Percentiles rank a stretch among this genome's conserved stretches.
These are phyloP conservation scores for Didymosphaeria variabile DNA, from an alignment of 2,329 filamentous ascomycete genomes.

Conservation along the genomic window DNA sequence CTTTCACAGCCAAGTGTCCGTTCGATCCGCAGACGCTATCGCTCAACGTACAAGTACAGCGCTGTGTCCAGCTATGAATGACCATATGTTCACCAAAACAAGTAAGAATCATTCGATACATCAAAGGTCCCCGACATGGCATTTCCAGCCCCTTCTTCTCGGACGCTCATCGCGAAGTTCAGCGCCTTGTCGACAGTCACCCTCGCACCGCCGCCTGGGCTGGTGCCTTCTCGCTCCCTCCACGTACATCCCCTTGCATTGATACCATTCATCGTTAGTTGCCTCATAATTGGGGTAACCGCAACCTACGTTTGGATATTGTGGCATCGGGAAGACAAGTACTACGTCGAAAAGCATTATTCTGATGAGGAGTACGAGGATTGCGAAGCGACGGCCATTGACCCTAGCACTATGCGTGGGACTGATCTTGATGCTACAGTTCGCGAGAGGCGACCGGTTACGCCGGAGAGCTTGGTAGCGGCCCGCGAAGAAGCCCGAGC, in stretches of 20 bases:
- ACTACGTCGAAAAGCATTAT: constrained; percentile 3
- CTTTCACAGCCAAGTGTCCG: neutral
- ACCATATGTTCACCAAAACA: neutral
- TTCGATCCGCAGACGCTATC: neutral
- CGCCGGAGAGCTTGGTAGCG: neutral
- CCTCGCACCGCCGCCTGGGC: neutral
- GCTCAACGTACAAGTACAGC: neutral
- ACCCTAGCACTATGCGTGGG: neutral
- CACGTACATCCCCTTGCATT: neutral
- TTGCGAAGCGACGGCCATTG: neutral
- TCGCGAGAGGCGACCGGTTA: neutral
- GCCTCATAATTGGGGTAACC: neutral
- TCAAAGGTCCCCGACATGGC: neutral
- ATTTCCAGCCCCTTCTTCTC: neutral
- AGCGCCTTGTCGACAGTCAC: constrained; percentile 11
- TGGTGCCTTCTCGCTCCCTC: neutral
- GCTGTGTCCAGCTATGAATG: neutral
- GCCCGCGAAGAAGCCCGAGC: neutral
- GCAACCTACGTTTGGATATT: constrained; percentile 4
- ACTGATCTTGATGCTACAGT: neutral
- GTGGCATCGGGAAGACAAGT: constrained; percentile 11
- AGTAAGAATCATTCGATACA: neutral
- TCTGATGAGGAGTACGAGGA: neutral
- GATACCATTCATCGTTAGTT: neutral
- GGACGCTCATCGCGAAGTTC: neutral